Percentiles rank a stretch among this genome's conserved stretches.
phyloP scores from a whole-genome alignment of 2,329 filamentous ascomycete species.

The Neurospora sp. region DNA sequence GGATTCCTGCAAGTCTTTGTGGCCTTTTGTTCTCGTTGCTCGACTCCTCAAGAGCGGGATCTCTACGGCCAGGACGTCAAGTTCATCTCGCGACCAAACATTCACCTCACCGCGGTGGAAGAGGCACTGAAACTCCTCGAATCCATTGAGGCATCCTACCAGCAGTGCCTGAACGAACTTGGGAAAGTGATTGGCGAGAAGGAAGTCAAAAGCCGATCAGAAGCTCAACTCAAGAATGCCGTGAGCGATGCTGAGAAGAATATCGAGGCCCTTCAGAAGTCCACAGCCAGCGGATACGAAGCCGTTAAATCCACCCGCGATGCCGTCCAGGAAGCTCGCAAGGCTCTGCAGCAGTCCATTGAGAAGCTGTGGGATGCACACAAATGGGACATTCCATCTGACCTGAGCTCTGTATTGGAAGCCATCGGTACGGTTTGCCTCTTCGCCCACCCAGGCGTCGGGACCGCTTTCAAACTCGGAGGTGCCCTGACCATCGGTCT shows the following conservation, averaged over 20 bases:
- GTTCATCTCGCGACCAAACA: neutral
- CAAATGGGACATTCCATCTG: neutral
- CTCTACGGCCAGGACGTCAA: neutral
- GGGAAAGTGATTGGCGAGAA: neutral
- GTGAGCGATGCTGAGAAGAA: neutral
- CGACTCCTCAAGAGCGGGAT: neutral
- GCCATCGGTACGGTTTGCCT: neutral
- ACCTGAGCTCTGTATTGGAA: neutral
- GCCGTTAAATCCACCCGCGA: neutral
- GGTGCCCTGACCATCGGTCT: neutral
- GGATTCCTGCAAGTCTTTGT: neutral
- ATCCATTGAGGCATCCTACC: neutral
- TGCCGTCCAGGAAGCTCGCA: neutral
- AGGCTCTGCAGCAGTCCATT: neutral
- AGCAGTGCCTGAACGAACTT: neutral
- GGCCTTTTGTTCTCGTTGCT: neutral
- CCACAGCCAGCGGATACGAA: neutral
- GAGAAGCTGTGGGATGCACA: neutral
- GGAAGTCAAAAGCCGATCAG: neutral
- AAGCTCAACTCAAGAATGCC: neutral
- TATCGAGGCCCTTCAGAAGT: neutral
- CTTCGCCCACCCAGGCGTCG: neutral
- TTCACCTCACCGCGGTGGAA: neutral
- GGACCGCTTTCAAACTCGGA: neutral
- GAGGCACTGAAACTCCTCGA: neutral